Conservation (phyloP, 495 filamentous ascomycete genomes). For the Hypoxylon rickii region DNA sequence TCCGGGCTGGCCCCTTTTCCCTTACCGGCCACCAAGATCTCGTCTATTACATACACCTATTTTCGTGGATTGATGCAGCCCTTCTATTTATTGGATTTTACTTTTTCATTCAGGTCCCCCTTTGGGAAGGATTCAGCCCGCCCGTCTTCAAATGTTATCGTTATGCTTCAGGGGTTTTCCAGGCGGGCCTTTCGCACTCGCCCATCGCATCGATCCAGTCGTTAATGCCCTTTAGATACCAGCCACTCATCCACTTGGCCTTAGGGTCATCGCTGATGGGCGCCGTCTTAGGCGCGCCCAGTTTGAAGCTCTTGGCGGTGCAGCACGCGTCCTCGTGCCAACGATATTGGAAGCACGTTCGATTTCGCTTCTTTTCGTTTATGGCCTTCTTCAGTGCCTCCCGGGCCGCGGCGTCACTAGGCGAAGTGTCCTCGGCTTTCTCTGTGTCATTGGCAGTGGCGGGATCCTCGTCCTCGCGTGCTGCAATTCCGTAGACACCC, state of each 20-base stretch:
- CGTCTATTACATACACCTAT: neutral
- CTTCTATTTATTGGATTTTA: neutral
- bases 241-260: constrained; percentile 40
- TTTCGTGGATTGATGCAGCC: neutral
- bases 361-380: constrained; percentile 37
- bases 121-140: neutral
- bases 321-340: constrained; percentile 44
- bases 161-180: constrained; percentile 29
- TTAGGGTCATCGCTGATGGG: constrained; percentile 20
- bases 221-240: constrained; percentile 42
- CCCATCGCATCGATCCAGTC: constrained; percentile 43
- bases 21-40: neutral
- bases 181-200: constrained; percentile 38
- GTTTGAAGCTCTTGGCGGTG: constrained; percentile 40
- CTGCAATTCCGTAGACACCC: constrained; percentile 6
- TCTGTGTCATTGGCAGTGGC: constrained; percentile 35
- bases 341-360: constrained; percentile 43
- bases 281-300: constrained; percentile 38
- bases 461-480: constrained; percentile 20
- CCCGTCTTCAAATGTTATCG: neutral
- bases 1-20: neutral
- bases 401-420: constrained; percentile 64
- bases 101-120: neutral
- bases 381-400: constrained; percentile 25
- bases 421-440: constrained; percentile 64